Conservation (phyloP, 1,139 yeast species). For the Taphrina flavorubra region DNA sequence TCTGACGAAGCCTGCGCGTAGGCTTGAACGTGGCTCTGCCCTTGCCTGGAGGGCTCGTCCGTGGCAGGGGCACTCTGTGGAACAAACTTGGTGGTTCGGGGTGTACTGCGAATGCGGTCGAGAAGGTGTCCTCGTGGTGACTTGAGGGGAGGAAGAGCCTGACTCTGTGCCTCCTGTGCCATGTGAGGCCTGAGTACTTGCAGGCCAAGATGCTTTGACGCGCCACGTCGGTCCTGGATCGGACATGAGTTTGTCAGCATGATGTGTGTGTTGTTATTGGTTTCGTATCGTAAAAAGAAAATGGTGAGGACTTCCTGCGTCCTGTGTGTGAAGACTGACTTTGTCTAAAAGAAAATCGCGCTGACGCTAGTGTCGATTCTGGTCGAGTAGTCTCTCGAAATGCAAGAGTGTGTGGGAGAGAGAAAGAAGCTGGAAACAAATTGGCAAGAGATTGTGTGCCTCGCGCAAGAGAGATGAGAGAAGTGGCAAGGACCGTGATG, state of each 20-base stretch:
- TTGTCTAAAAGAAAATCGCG: neutral
- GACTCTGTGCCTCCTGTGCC: neutral
- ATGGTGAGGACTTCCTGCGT: conserved; percentile 10
- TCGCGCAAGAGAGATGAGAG: no score
- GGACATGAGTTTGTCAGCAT: conserved; percentile 3
- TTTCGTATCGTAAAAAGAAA: neutral
- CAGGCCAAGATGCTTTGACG: conserved; percentile 7
- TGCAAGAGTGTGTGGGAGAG: neutral
- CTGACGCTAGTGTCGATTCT: conserved; percentile 3
- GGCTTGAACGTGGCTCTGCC: neutral
- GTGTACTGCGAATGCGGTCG: conserved; percentile 27
- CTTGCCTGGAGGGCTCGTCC: neutral
- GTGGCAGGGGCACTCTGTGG: conserved; percentile 5
- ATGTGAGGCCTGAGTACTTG: neutral
- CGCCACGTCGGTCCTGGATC: conserved; percentile 20
- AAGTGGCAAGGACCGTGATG: neutral
- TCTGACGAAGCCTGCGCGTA: neutral
- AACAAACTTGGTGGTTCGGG: conserved; percentile 12
- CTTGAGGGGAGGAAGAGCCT: conserved; percentile 7
- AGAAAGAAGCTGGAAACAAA: neutral
- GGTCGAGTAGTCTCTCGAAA: neutral
- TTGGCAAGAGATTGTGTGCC: no score
- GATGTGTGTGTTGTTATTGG: neutral
- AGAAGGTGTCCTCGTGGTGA: conserved; percentile 32
- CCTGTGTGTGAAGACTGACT: neutral